Evolutionary conservation across 1,139 yeast genomes (phyloP), one percentile per base, ranked within the genome.

Genomic region (Geotrichum australiense): DNA sequence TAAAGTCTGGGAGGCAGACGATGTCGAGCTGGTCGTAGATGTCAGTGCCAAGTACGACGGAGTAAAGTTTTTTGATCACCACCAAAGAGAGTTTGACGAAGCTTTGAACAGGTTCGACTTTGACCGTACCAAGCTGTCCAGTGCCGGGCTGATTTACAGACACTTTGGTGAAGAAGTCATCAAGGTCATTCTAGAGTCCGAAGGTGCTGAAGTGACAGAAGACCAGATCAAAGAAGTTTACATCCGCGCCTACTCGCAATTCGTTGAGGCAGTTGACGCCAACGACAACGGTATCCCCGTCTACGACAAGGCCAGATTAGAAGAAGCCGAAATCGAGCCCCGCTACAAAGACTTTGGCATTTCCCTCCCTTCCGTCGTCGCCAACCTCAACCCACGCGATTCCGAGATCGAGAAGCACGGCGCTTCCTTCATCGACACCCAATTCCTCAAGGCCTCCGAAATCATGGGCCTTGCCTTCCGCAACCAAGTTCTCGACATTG

Each of bases 1-100:
- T 4, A 75, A 68, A 14, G 81, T 77, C 47, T 83, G 96, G 80
- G 96, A 85, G 55, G 20, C 35, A 16, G 34, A 30, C 23, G 70
- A 69, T 35, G 80, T 95, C 55, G 96, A 89, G 61, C 82, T 91
- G 46, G 94, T 91, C 25, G 94, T 91, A 42, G 98, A 91, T 64
- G 98, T 91, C 32, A 74, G 94, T 55, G 98, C 96, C n/a, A 73
- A 82, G 58, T 89, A 89, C 63, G 97, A 91, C 59, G 86, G 83
- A 8, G 70, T 69, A 35, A 89, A 89, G 65, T 85, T 70, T 62
- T 91, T 86, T 61, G 99, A 91, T 60, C 99, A 91, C 59, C 99
- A 91, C 64, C 99, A 91, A 67, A 76, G 96, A 51, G 82, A 76
- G 21, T 80, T 86, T 48, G 72, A 70, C 35, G 83, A 77, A 44